Percentiles rank a stretch among this genome's conserved stretches.
Evolutionary conservation across 140 eudicot genomes (phyloP).

Genomic region (Erigeron philadelphicus): DNA sequence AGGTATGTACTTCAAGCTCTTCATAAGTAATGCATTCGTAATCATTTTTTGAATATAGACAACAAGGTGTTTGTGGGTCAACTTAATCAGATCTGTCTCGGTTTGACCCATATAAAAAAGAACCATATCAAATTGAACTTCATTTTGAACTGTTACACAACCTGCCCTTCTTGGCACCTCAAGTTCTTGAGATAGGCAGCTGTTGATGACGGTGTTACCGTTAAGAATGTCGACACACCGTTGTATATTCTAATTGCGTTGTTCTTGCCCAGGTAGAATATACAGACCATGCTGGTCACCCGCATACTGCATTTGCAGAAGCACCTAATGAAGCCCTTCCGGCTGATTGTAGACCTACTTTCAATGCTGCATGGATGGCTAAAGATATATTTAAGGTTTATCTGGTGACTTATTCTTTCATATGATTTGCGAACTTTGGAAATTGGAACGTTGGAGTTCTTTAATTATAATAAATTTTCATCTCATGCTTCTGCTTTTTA

Average conservation of each 20-base stretch:
- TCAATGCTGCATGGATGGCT: constrained; percentile 80
- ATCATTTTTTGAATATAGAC: not conserved
- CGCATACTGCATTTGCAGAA: constrained; percentile 66
- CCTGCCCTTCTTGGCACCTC: not conserved
- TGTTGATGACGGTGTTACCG: not conserved
- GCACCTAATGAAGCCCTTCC: constrained; percentile 99
- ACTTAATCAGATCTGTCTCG: not conserved
- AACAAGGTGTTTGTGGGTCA: not conserved
- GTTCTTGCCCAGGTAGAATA: constrained; percentile 66
- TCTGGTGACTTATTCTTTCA: constrained; percentile 8
- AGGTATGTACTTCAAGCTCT: constrained; percentile 42
- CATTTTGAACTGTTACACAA: not conserved
- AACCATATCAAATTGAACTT: not conserved
- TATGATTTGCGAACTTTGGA: constrained; percentile 13
- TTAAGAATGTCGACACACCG: not conserved
- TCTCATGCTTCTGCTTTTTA: constrained; percentile 8
- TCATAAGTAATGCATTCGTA: not conserved
- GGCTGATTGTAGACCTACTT: constrained; percentile 74
- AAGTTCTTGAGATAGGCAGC: not conserved
- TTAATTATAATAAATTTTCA: not conserved
- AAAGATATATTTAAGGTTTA: constrained; percentile 70
- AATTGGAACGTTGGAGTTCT: not conserved
- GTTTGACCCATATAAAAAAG: not conserved
- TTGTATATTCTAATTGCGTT: not conserved
- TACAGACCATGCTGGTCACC: constrained; percentile 84